Conservation (phyloP, 495 filamentous ascomycete species). For the Penicillium herquei region DNA sequence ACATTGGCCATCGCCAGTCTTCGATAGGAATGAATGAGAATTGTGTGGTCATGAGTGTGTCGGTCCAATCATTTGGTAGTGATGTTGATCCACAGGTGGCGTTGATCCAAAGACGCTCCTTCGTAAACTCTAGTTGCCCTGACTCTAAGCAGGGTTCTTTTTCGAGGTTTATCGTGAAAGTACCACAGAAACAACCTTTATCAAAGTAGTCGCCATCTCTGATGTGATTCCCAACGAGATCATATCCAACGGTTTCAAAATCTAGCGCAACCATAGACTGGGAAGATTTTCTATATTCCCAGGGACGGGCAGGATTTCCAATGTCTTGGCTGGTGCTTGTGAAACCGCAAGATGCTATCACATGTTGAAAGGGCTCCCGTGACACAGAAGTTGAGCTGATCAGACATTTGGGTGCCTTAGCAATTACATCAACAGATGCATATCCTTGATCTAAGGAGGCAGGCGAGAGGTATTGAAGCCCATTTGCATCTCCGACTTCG, state of each 20-base stretch:
- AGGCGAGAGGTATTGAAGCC: too few species aligned
- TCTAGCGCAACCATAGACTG: not conserved
- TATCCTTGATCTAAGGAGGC: too few species aligned
- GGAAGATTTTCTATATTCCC: not conserved
- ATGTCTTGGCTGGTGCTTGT: not conserved
- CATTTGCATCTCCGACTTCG: too few species aligned
- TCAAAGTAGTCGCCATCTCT: not conserved
- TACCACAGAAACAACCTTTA: not conserved
- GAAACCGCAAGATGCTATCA: not conserved
- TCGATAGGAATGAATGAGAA: not conserved
- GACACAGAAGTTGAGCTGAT: too few species aligned
- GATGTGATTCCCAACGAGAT: not conserved
- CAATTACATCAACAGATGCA: too few species aligned
- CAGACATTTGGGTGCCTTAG: too few species aligned
- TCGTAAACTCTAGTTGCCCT: not conserved
- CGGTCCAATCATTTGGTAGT: not conserved
- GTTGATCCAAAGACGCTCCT: not conserved
- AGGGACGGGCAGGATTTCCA: not conserved
- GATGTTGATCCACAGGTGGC: not conserved
- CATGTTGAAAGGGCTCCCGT: not conserved
- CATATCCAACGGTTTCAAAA: not conserved
- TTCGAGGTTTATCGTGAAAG: not conserved
- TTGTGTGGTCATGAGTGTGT: not conserved
- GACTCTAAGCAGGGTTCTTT: not conserved
- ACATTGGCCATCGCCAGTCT: not conserved